Percentiles rank a stretch among this genome's conserved stretches.
These are phyloP conservation scores for Rhododendron ovatum DNA, from an alignment of 148 eudicot genomes.

Conservation along the genomic window DNA sequence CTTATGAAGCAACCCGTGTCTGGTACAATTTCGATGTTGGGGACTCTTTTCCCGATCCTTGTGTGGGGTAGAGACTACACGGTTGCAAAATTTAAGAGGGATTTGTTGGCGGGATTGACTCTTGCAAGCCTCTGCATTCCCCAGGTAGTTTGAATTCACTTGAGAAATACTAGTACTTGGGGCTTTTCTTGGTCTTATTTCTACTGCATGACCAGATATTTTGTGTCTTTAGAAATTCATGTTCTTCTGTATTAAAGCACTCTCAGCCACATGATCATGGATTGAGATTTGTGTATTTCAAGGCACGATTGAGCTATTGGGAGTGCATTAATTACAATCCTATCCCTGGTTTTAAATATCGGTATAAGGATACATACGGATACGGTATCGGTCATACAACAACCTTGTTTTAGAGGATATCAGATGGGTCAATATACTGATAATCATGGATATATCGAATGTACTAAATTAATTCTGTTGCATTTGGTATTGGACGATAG, in stretches of 20 bases:
- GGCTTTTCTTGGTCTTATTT: not conserved
- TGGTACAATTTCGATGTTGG: constrained; percentile 10
- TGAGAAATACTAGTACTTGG: not conserved
- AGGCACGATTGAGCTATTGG: not conserved
- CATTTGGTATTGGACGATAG: too few relatives aligned
- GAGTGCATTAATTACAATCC: not conserved
- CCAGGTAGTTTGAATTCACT: constrained; percentile 19
- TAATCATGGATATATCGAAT: not conserved
- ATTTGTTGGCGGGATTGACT: constrained; percentile 35
- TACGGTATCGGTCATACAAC: too few relatives aligned
- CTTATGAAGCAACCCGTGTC: constrained; percentile 13
- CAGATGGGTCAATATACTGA: too few relatives aligned
- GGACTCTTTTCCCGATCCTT: constrained; percentile 24
- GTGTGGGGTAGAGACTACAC: constrained; percentile 18
- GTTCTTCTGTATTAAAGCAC: too few relatives aligned
- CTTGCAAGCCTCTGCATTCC: constrained; percentile 46
- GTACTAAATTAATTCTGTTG: not conserved
- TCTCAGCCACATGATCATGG: too few relatives aligned
- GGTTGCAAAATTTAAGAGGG: constrained; percentile 20
- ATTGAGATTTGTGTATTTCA: not conserved
- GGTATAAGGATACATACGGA: too few relatives aligned
- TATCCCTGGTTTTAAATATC: too few relatives aligned
- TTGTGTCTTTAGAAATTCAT: too few relatives aligned
- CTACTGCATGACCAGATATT: too few relatives aligned
- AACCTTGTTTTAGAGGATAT: too few relatives aligned